Base-by-base conservation (phyloP, 768 basidiomycete genomes). In the Suillus decipiens region DNA sequence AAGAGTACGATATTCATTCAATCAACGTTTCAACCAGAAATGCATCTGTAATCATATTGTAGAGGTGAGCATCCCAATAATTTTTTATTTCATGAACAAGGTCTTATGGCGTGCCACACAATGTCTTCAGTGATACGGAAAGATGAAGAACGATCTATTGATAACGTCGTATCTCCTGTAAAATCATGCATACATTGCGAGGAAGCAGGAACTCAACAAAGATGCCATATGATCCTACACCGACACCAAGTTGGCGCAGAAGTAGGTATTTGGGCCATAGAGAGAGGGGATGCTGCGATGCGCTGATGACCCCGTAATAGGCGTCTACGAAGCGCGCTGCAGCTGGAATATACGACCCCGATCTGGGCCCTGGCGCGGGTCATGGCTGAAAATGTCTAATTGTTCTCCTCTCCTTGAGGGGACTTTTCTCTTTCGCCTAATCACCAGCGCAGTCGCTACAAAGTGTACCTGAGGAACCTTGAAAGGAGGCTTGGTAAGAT, bases 401-500 rank as follows among this genome's bases (percentile, higher is more conserved):
- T 41, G 56, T 41, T 41, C 17, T 57, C 24, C 37, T 57, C 17
- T 57, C 37, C 37, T 53, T 11, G 55, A 41, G 28, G 11, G 28
- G 24, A 19, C 28, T 3, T 41, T 57, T 41, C 24, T 41, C 17
- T 57, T 11, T 28, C 28, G 56, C 11, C 24, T 39, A 28, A 28
- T 41, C 39, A 24, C 15, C 24, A 17, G 37, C 37, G 37, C 22
- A 53, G 33, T 34, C 19, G 15, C 37, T 24, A 10, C 22, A 37
- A 56, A 57, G 56, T 24, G 56, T 57, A 41, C 56, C 28, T 28
- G 56, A 41, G 17, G 37, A 41, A 19, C 39, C 56, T 41, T 57
- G 56, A 39, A 56, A 24, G 36, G 37, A 19, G 15, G n/a, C 36
- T 24, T 56, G 22, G 34, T 22, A 56, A 37, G 36, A 34, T 22